Conservation (phyloP, 1,284 basidiomycete species). For the Apiotrichum veenhuisii region DNA sequence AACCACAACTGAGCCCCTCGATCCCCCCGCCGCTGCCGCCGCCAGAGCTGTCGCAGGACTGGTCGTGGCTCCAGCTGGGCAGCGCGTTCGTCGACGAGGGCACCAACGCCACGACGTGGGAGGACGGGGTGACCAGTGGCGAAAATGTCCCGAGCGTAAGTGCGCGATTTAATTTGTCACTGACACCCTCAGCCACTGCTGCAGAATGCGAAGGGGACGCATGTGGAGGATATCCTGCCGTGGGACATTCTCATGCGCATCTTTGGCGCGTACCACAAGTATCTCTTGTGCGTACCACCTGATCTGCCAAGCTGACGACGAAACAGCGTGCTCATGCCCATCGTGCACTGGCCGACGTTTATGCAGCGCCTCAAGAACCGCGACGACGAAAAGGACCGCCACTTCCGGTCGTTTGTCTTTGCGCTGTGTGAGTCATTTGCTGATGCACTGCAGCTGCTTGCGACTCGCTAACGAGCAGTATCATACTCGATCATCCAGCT, state of each 20-base stretch:
- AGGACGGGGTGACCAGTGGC: background rate
- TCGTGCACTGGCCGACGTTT: conserved; percentile 35
- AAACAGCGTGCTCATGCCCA: conserved; percentile 26
- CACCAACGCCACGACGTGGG: background rate
- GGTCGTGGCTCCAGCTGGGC: background rate
- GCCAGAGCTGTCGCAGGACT: background rate
- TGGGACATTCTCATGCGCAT: conserved; percentile 27
- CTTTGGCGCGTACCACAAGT: conserved; percentile 26
- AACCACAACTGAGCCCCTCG: background rate
- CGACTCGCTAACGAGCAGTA: conserved; percentile 16
- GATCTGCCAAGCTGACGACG: background rate
- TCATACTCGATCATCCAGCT: conserved; percentile 35
- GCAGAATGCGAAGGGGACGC: background rate
- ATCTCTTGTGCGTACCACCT: conserved; percentile 25
- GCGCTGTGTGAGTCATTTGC: conserved; percentile 21
- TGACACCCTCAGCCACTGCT: background rate
- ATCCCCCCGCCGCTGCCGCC: background rate
- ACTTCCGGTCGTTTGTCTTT: conserved; percentile 27
- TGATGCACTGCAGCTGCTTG: no score
- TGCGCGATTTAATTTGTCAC: background rate
- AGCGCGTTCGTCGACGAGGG: background rate
- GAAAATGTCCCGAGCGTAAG: background rate
- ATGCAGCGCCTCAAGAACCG: conserved; percentile 29
- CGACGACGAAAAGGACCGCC: conserved; percentile 24
- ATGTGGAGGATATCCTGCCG: conserved; percentile 24